Conservation (phyloP, 495 filamentous ascomycete species). For the Chaetomium fimeti region DNA sequence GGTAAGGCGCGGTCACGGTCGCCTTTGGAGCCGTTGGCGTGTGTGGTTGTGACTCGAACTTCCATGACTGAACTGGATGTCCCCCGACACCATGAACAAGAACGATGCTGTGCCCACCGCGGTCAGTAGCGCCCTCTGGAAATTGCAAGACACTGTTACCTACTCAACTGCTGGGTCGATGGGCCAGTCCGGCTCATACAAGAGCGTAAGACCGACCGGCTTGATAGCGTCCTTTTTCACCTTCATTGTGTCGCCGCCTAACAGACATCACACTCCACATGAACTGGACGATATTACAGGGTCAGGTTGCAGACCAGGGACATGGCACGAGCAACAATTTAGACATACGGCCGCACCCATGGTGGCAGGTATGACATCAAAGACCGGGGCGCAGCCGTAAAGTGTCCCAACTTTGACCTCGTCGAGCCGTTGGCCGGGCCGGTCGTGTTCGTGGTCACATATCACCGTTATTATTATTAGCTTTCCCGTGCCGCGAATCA, state of each 20-base stretch:
- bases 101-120: constrained; percentile 32
- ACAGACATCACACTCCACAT: constrained; percentile 19
- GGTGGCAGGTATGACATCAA: constrained; percentile 7
- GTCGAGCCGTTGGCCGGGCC: not conserved
- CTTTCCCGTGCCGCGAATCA: constrained; percentile 14
- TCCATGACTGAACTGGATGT: constrained; percentile 41
- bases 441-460: not conserved
- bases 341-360: constrained; percentile 9
- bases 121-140: not conserved
- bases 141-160: constrained; percentile 13
- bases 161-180: constrained; percentile 37
- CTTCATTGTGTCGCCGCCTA: constrained; percentile 32
- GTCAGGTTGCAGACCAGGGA: not conserved
- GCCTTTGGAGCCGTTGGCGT: constrained; percentile 22
- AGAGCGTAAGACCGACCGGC: constrained; percentile 38
- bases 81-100: constrained; percentile 42
- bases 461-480: constrained; percentile 14
- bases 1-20: constrained; percentile 19
- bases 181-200: constrained; percentile 40
- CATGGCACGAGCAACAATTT: constrained; percentile 15
- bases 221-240: constrained; percentile 30
- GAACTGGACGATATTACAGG: not conserved
- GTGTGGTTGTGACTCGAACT: constrained; percentile 20
- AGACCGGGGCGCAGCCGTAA: constrained; percentile 7
- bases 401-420: not conserved